phyloP scores from a whole-genome alignment of 2,329 filamentous ascomycete genomes.

The Trichophyton simii region DNA sequence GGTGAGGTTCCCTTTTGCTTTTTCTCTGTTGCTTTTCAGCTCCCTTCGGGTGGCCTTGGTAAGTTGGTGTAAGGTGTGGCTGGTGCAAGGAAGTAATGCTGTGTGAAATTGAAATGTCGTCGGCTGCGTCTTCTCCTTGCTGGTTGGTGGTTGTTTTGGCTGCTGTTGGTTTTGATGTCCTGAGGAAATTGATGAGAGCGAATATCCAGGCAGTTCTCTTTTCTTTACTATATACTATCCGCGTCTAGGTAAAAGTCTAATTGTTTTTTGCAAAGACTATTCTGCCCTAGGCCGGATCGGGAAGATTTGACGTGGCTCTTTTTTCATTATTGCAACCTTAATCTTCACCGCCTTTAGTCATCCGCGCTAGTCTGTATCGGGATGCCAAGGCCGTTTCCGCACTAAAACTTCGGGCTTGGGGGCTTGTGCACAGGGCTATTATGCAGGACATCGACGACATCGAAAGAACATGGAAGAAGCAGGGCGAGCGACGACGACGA shows the following conservation, averaged over 20 bases:
- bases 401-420: background rate
- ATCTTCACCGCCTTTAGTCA: constrained; percentile 2
- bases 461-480: background rate
- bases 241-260: background rate
- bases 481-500: background rate
- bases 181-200: background rate
- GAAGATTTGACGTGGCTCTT: background rate
- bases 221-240: background rate
- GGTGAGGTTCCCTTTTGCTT: background rate
- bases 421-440: background rate
- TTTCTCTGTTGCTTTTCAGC: background rate
- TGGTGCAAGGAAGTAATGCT: background rate
- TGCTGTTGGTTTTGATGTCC: background rate
- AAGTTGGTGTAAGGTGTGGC: background rate
- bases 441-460: background rate
- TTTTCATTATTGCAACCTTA: background rate
- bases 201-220: background rate
- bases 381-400: background rate
- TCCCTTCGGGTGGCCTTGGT: background rate
- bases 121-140: too few species aligned
- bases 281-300: background rate
- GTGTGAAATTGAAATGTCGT: background rate
- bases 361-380: background rate
- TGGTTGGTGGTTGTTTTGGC: too few species aligned
- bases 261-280: background rate